Evolutionary conservation across 164 flowering plant genomes (phyloP).

Genomic region (Cinnamomum chago): DNA sequence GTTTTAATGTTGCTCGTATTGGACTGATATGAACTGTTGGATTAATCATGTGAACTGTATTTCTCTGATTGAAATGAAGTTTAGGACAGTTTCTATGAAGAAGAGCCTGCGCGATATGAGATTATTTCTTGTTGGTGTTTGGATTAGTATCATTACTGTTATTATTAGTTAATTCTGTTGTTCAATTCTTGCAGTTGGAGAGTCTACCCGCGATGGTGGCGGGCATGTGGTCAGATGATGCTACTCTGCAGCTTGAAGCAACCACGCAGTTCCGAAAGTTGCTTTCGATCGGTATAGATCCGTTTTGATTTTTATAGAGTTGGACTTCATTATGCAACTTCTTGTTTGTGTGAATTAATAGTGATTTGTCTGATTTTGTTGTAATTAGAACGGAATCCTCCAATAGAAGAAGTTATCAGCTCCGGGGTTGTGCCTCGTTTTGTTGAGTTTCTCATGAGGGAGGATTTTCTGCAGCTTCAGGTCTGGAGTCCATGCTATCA

Average conservation of each 20-base stretch:
- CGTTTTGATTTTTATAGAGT: not conserved
- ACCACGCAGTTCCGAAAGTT: slow-evolving; percentile 72
- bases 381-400: slow-evolving; percentile 54
- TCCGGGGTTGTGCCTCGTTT: slow-evolving; percentile 74
- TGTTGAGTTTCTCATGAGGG: slow-evolving; percentile 64
- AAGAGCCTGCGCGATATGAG: too few relatives aligned
- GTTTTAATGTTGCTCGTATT: too few relatives aligned
- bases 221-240: slow-evolving; percentile 53
- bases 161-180: too few relatives aligned
- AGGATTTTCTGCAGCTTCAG: slow-evolving; percentile 68
- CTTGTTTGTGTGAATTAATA: not conserved
- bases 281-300: slow-evolving; percentile 55
- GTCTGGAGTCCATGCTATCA: slow-evolving; percentile 13
- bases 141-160: too few relatives aligned
- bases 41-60: too few relatives aligned
- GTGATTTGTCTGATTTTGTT: not conserved
- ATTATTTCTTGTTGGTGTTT: too few relatives aligned
- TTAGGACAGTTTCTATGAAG: too few relatives aligned
- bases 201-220: slow-evolving; percentile 68
- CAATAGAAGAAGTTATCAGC: slow-evolving; percentile 66
- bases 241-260: slow-evolving; percentile 60
- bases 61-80: too few relatives aligned
- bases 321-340: not conserved
- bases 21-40: too few relatives aligned
- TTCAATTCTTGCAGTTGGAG: slow-evolving; percentile 39